Evolutionary conservation across 192 early-diverging fungal species (phyloP).

Genomic region (Radiomyces spectabilis): DNA sequence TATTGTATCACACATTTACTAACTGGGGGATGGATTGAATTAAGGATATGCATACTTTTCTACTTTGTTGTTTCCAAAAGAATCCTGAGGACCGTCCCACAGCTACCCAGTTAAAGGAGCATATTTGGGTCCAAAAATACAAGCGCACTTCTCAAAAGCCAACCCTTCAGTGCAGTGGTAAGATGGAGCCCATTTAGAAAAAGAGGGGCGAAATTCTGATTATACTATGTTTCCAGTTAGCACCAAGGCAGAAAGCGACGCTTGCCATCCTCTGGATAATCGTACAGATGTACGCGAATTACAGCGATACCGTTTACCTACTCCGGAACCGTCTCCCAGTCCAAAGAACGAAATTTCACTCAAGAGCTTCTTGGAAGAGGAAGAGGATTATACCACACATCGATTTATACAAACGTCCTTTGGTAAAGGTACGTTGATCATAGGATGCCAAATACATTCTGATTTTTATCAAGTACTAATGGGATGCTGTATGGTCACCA

Average conservation of each 20-base stretch:
- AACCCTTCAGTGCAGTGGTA: too few species aligned
- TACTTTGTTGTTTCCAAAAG: constrained; percentile 81
- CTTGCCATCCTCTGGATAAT: too few species aligned
- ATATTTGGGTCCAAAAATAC: constrained; percentile 80
- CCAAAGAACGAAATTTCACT: constrained; percentile 11
- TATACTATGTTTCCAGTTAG: too few species aligned
- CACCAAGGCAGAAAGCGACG: too few species aligned
- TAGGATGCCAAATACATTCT: neutral
- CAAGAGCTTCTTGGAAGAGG: neutral
- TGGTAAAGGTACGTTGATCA: constrained; percentile 40
- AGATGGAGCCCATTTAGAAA: too few species aligned
- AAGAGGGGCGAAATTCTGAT: too few species aligned
- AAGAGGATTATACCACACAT: constrained; percentile 29
- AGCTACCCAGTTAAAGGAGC: constrained; percentile 63
- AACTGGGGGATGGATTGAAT: too few species aligned
- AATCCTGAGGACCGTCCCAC: constrained; percentile 64
- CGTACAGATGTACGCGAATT: too few species aligned
- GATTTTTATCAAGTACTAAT: neutral
- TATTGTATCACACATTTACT: too few species aligned
- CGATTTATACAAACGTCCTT: constrained; percentile 51
- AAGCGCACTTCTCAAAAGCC: too few species aligned
- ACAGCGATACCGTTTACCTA: neutral
- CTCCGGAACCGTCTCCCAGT: neutral
- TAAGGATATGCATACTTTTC: constrained; percentile 69
- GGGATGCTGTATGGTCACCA: too few species aligned